Evolutionary conservation across 1,284 basidiomycete species (phyloP).

Genomic region (Quambalaria eucalypti): DNA sequence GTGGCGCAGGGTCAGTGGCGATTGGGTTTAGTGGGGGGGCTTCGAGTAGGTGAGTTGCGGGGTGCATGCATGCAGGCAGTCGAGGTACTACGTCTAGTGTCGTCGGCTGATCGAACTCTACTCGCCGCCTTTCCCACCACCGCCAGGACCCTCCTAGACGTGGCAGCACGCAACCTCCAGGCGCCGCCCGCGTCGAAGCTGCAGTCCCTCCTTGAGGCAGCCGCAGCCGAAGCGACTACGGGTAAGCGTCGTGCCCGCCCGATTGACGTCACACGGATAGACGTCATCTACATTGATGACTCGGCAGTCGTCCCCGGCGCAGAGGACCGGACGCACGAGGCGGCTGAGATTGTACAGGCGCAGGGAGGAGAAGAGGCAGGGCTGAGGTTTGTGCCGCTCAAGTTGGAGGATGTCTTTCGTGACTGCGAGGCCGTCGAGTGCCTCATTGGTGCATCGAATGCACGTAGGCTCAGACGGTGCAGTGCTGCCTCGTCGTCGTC

Average conservation of each 20-base stretch:
- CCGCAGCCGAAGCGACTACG: neutral
- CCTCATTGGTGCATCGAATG: too few relatives aligned
- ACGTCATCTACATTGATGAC: slow-evolving; percentile 34
- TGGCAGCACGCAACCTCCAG: neutral
- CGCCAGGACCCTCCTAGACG: neutral
- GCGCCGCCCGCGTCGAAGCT: neutral
- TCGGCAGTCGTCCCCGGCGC: slow-evolving; percentile 8
- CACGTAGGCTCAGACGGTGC: too few relatives aligned
- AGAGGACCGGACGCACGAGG: slow-evolving; percentile 12
- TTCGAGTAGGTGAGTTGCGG: neutral
- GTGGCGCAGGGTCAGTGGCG: neutral
- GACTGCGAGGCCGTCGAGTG: too few relatives aligned
- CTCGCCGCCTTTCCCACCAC: neutral
- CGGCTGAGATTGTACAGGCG: slow-evolving; percentile 15
- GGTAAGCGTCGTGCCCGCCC: slow-evolving; percentile 7
- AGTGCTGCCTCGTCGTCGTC: too few relatives aligned
- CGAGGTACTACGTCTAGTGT: neutral
- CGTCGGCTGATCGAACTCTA: neutral
- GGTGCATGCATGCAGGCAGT: neutral
- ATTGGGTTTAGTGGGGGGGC: neutral
- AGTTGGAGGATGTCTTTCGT: slow-evolving; percentile 20
- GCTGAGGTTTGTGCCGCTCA: slow-evolving; percentile 19
- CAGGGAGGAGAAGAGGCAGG: slow-evolving; percentile 14
- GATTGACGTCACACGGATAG: slow-evolving; percentile 27
- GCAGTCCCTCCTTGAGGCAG: neutral